These are phyloP conservation scores for Fusarium papillatum DNA, from an alignment of 2,329 filamentous ascomycete species.

Conservation along the genomic window DNA sequence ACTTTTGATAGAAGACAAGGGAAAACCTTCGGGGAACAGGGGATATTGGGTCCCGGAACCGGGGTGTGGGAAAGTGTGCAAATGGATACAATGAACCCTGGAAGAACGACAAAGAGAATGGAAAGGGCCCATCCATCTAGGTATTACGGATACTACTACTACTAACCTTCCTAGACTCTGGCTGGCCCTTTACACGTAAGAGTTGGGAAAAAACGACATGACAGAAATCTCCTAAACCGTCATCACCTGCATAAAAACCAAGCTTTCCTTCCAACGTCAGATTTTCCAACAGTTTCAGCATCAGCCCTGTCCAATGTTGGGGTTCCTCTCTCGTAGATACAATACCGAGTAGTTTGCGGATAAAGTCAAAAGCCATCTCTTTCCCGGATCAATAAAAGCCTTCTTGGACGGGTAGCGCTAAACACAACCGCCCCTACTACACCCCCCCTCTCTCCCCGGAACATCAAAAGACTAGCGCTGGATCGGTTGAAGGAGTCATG, in stretches of 20 bases:
- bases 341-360: not conserved
- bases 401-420: not conserved
- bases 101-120: not conserved
- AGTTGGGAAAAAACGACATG: not conserved
- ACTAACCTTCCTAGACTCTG: no score
- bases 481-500: not conserved
- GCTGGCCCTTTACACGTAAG: not conserved
- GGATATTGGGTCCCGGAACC: conserved; percentile 24
- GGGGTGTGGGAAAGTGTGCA: conserved; percentile 1
- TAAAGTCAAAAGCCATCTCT: not conserved
- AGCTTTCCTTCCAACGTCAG: not conserved
- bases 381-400: not conserved
- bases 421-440: conserved; percentile 4
- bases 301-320: not conserved
- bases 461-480: conserved; percentile 4
- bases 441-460: not conserved
- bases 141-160: not conserved
- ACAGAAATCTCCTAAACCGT: not conserved
- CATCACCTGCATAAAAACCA: not conserved
- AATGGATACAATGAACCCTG: not conserved
- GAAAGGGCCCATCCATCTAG: not conserved
- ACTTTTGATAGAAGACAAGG: not conserved
- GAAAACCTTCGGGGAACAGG: conserved; percentile 28
- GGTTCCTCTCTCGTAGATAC: not conserved
- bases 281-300: not conserved